phyloP scores from a whole-genome alignment of 1,284 basidiomycete genomes.

The Mixia osmundae region DNA sequence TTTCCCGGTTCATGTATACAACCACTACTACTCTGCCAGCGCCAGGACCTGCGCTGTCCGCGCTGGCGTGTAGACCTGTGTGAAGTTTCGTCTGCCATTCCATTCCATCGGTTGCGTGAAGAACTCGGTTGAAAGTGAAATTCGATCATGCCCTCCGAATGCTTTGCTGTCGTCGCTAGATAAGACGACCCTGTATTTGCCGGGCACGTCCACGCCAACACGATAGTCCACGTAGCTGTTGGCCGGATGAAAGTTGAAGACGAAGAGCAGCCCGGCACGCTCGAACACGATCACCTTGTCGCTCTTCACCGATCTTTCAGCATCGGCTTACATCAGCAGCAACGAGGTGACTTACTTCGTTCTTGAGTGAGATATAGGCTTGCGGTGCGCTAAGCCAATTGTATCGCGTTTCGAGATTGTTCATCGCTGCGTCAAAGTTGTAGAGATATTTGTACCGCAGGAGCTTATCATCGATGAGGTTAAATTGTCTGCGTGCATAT shows the following conservation, averaged over 20 bases:
- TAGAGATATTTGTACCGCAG: constrained; percentile 83
- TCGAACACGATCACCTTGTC: constrained; percentile 90
- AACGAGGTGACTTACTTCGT: constrained; percentile 37
- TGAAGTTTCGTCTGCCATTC: not conserved
- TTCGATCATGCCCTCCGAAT: constrained; percentile 73
- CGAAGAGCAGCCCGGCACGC: constrained; percentile 70
- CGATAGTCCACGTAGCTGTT: constrained; percentile 80
- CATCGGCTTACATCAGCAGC: not conserved
- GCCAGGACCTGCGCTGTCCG: not conserved
- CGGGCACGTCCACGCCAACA: constrained; percentile 61
- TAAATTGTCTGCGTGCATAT: constrained; percentile 83
- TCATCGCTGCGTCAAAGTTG: constrained; percentile 86
- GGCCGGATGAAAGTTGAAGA: constrained; percentile 88
- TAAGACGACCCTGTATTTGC: constrained; percentile 63
- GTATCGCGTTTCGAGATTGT: constrained; percentile 50
- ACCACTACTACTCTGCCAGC: too few relatives aligned
- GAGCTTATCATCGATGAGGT: constrained; percentile 60
- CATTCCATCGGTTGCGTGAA: constrained; percentile 45
- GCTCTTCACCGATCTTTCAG: constrained; percentile 9
- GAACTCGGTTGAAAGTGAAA: constrained; percentile 40
- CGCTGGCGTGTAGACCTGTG: not conserved
- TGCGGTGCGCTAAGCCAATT: constrained; percentile 67
- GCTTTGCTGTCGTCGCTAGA: constrained; percentile 53
- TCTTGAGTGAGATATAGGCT: constrained; percentile 80
- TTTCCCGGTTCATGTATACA: too few relatives aligned